Base-by-base conservation (phyloP, 2,329 filamentous ascomycete species). In the Colletotrichum chrysophilum region DNA sequence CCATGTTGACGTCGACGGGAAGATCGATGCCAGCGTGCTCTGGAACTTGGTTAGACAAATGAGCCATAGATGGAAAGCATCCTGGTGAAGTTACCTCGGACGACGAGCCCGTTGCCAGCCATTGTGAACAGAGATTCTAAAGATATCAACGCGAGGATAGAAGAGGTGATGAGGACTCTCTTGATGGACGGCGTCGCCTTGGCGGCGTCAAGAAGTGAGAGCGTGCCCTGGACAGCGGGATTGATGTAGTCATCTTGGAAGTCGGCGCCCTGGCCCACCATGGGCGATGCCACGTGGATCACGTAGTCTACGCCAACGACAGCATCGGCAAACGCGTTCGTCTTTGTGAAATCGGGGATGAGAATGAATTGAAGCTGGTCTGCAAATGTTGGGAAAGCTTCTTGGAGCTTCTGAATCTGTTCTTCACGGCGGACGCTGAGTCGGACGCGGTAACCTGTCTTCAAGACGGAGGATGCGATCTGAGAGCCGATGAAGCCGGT, bases 401-500 rank as follows among this genome's bases (percentile, higher is more conserved):
- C 21, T n/a, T 10, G 56, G 13, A 74, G 48, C 4, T 28, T 60
- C 10, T 34, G 24, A 28, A 60, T 61, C 24, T 74, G 71, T 1
- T 70, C 68, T 24, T 71, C 34, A 16, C 28, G 32, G 7, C 71
- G 66, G 4, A 74, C 68, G 9, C 71, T 74, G 1, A 74, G 36
- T n/a, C 71, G 71, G 13, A 74, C 71, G n/a, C n/a, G 58, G 30
- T 71, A 58, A 32, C 60, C 67, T 34, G 71, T 67, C 4, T 65
- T 56, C 3, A 74, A n/a, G 7, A 32, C 10, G 7, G 30, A 9
- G 1, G 16, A 18, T 2, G 18, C 67, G 3, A 66, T 48, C 3
- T 74, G 43, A 21, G 43, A n/a, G 24, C 71, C 71, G 21, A 74
- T 74, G 43, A 74, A 74, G 60, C 71, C 71, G 5, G 71, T 71